phyloP scores from a whole-genome alignment of 78 protist species.

The Dictyostelium firmibasis region DNA sequence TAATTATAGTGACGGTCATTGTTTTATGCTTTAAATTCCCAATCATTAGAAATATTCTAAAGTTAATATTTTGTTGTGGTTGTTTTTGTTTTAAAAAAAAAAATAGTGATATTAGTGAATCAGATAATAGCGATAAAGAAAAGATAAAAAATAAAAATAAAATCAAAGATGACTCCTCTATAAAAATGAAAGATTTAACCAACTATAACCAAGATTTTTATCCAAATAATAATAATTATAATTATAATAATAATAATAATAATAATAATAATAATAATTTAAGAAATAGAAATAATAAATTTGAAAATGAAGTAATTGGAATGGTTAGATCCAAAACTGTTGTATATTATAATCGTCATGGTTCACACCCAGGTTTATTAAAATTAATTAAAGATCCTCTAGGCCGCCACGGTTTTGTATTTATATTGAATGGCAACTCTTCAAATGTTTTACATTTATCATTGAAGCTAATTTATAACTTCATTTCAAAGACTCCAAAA shows the following conservation, averaged over 20 bases:
- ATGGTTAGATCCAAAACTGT: not conserved
- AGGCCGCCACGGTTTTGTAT: not conserved
- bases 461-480: not conserved
- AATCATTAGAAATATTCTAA: not conserved
- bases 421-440: not conserved
- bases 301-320: not conserved
- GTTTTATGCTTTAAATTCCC: slow-evolving; percentile 1
- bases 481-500: not conserved
- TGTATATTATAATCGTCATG: not conserved
- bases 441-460: not conserved
- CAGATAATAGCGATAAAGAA: not conserved
- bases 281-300: not conserved
- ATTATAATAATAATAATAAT: not conserved
- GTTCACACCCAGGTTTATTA: not conserved
- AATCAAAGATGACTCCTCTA: not conserved
- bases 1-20: not conserved
- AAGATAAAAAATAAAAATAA: not conserved
- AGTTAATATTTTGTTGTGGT: not conserved
- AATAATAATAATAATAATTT: not conserved
- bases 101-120: not conserved
- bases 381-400: not conserved
- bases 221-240: not conserved
- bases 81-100: not conserved
- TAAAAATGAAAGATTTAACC: not conserved
- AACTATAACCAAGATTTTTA: too few species aligned